Base-by-base conservation (phyloP, 73 alveolate species). In the Paramecium primaurelia region DNA sequence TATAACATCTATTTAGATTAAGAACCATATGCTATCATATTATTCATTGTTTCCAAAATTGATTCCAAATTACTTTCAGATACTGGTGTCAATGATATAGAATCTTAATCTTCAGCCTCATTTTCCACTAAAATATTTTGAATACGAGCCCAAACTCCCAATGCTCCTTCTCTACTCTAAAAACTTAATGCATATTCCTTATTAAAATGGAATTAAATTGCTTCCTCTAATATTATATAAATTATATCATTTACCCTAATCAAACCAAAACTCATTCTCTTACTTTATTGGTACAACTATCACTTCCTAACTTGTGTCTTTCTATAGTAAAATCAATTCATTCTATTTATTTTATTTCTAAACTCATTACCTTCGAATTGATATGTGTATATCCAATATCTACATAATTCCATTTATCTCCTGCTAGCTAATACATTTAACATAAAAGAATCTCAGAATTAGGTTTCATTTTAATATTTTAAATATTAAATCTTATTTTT, bases 151-250 rank as follows among this genome's bases (percentile, higher is more conserved):
- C 91, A 80, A 47, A 80, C 30, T 47, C 28, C 26, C 28, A 32
- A 12, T 45, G 77, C 77, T 3, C 91, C 91, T 44, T 40, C 47
- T 47, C 58, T 80, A 36, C 58, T 80, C 30, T 80, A 36, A 36
- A 80, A 80, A 80, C 91, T 80, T 12, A 80, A 42, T 4, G 91
- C 77, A 80, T 45, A 80, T 0, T 80, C 91, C 22, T 34, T 2
- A 28, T 3, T 32, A 14, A 2, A 3, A 10, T n/a, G 84, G 49
- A 64, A 64, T 64, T 64, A 64, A 9, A 64, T 64, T 64, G 84
- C 84, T 34, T 64, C 84, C 9, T 64, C 84, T 64, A 14, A 28
- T 22, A 22, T 32, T 0, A 5, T 34, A 5, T 54, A n/a, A 18
- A n/a, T 14, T 25, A 10, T 64, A 64, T 32, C 14, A 6, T 28